Base-by-base conservation (phyloP, 2,329 filamentous ascomycete genomes). In the Fusarium sp. region DNA sequence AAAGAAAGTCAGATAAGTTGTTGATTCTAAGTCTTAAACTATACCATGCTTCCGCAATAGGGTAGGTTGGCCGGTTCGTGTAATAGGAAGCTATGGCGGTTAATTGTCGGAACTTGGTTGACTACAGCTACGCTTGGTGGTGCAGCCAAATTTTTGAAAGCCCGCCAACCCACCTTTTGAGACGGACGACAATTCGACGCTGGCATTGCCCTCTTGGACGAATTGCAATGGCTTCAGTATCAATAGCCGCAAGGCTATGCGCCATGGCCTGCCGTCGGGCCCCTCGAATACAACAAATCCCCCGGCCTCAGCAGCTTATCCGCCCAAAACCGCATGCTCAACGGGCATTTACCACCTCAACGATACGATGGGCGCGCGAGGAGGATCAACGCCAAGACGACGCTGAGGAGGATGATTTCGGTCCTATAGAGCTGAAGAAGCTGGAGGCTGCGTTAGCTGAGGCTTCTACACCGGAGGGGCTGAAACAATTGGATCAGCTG, bases 191-290 rank as follows among this genome's bases (percentile, higher is more conserved):
- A 68, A 69, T 64, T 53, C 65, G 69, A 69, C 73, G 67, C 67
- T 49, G 76, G 72, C 69, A 77, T 76, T 75, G 75, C 64, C 56
- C 60, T 33, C 62, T 68, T 54, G 62, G 69, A 67, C 58, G 70
- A 77, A 64, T 78, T 72, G 73, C 73, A 74, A 84, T 84, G 83
- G 81, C 82, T 68, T 81, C 83, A 76, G 79, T 82, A 73, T 81
- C 81, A 64, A 79, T 77, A 73, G 81, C 81, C 75, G 78, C 79
- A 61, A 80, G 83, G 77, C 77, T 84, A 65, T 83, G 82, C 73
- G 66, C 76, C 42, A 60, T 80, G 66, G 76, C 78, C 46, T 83
- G 82, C 72, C 81, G 80, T 42, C 78, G 79, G 60, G 75, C 77
- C 49, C 62, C 77, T 59, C 73, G 74, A 60, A 64, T 75, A 15